These are phyloP conservation scores for Chaetomium strumarium DNA, from an alignment of 2,329 filamentous ascomycete genomes.

Conservation along the genomic window DNA sequence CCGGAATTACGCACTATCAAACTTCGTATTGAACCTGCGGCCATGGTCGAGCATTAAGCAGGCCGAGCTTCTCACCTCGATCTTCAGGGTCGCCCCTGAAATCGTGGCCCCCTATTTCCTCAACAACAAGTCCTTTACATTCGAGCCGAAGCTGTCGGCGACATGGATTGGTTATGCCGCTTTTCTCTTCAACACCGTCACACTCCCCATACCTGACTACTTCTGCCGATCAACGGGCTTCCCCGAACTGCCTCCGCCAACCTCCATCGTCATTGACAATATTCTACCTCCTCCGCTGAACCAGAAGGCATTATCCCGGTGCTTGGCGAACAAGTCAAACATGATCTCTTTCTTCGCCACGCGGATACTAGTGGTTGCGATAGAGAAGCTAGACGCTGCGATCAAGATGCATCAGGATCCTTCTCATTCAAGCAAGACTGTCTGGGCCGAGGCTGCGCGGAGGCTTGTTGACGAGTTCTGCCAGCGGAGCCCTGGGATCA, in stretches of 20 bases:
- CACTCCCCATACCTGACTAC: conserved; percentile 63
- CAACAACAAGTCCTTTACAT: conserved; percentile 71
- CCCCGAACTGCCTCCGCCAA: conserved; percentile 66
- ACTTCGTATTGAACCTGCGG: conserved; percentile 71
- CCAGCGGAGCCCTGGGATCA: conserved; percentile 72
- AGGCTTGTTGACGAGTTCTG: conserved; percentile 70
- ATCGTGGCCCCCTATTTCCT: conserved; percentile 83
- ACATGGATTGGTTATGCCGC: conserved; percentile 94
- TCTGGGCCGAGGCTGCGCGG: conserved; percentile 66
- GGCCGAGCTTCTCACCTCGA: conserved; percentile 70
- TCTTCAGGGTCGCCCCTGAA: conserved; percentile 78
- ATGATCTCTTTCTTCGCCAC: conserved; percentile 80
- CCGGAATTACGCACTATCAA: conserved; percentile 71
- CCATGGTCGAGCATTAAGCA: conserved; percentile 80
- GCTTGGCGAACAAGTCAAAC: conserved; percentile 69
- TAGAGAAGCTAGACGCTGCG: conserved; percentile 68
- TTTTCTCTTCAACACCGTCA: conserved; percentile 76
- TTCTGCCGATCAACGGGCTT: conserved; percentile 63
- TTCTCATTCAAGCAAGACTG: conserved; percentile 31
- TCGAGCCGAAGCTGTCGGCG: conserved; percentile 85
- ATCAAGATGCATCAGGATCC: conserved; percentile 54
- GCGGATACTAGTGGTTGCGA: conserved; percentile 68
- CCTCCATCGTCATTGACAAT: conserved; percentile 74
- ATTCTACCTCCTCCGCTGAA: conserved; percentile 78
- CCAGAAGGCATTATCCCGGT: conserved; percentile 72